A percentile compares a stretch with the other conserved stretches of the same genome.
Conservation (phyloP, 2,329 filamentous ascomycete genomes). For the Hymenoscyphus fructigenus region DNA sequence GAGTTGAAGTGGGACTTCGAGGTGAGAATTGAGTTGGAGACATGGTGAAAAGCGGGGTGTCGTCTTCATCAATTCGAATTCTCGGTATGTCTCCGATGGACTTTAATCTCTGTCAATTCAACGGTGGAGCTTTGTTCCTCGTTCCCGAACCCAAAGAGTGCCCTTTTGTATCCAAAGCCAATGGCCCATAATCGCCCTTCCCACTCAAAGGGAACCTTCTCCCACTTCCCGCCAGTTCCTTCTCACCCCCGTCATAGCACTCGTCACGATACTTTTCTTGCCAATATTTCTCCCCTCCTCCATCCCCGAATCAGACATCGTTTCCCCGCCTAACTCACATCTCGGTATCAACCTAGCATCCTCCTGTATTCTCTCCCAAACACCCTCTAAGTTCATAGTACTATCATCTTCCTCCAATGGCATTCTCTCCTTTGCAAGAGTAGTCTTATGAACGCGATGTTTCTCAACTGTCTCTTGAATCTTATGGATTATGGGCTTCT, state of each 20-base stretch:
- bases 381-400: neutral
- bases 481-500: constrained; percentile 9
- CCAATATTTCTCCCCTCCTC: neutral
- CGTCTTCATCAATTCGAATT: neutral
- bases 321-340: neutral
- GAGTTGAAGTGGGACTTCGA: neutral
- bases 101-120: neutral
- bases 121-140: neutral
- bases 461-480: constrained; percentile 5
- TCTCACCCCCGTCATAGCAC: neutral
- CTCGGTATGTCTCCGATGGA: neutral
- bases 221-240: neutral
- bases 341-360: constrained; percentile 8
- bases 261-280: neutral
- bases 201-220: neutral
- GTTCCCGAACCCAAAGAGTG: neutral
- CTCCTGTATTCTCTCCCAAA: neutral
- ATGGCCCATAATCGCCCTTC: neutral
- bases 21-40: neutral
- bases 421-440: neutral
- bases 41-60: neutral
- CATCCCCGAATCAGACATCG: neutral
- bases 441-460: constrained; percentile 2
- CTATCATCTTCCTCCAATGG: constrained; percentile 4
- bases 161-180: neutral